Percentiles rank a stretch among this genome's conserved stretches.
Evolutionary conservation across 2,329 filamentous ascomycete species (phyloP).

Genomic region (Sclerotiophoma versabilis): DNA sequence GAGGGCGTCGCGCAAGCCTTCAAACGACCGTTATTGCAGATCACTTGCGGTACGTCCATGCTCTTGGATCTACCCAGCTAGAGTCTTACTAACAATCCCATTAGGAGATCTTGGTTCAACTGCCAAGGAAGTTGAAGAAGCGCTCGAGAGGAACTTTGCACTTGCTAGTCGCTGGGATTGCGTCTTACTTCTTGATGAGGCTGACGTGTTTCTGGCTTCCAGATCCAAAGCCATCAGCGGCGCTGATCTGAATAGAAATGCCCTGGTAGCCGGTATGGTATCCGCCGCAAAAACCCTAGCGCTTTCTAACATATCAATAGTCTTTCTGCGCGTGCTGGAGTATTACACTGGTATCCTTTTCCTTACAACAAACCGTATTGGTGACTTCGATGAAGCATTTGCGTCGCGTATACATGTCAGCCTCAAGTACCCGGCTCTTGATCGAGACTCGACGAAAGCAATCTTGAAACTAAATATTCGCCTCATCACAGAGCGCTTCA

Average conservation of each 20-base stretch:
- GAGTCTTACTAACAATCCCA: too few species aligned
- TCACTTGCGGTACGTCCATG: neutral
- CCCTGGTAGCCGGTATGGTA: neutral
- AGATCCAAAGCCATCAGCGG: neutral
- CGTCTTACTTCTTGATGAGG: neutral
- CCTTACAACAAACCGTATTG: neutral
- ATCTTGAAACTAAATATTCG: too few species aligned
- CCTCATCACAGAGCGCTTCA: neutral
- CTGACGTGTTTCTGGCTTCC: neutral
- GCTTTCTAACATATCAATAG: neutral
- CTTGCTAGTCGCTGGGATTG: neutral
- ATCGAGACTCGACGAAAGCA: too few species aligned
- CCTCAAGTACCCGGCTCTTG: neutral
- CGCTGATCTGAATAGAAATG: neutral
- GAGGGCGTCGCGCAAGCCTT: neutral
- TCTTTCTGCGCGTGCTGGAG: neutral
- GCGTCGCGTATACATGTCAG: neutral
- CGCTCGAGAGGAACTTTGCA: neutral
- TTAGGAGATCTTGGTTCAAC: neutral
- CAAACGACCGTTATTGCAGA: neutral
- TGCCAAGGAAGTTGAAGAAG: neutral
- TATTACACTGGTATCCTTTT: neutral
- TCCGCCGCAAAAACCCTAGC: neutral
- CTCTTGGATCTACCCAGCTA: too few species aligned
- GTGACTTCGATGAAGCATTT: neutral